Conservation (phyloP, 108 stramenopile genomes). For the Discostella stelligeroides region DNA sequence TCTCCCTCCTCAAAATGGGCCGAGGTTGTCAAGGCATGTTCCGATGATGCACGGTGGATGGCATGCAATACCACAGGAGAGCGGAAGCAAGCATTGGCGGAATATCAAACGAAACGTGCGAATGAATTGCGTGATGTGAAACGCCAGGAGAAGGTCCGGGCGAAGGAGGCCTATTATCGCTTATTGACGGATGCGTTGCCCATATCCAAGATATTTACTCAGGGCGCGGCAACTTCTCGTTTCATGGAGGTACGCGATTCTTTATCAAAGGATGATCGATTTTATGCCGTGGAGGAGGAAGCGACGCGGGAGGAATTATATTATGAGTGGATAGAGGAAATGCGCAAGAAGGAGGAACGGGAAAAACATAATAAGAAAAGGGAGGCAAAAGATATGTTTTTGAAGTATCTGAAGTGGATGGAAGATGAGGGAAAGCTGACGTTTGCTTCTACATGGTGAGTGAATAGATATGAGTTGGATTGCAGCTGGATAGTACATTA, state of each 20-base stretch:
- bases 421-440: slow-evolving; percentile 72
- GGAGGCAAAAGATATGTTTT: slow-evolving; percentile 62
- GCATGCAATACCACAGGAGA: slow-evolving; percentile 73
- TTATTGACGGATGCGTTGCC: slow-evolving; percentile 67
- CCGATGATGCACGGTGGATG: slow-evolving; percentile 71
- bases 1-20: slow-evolving; percentile 72
- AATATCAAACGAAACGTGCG: slow-evolving; percentile 87
- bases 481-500: not conserved
- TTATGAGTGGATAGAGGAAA: slow-evolving; percentile 80
- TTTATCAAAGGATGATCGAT: slow-evolving; percentile 80
- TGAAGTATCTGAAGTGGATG: slow-evolving; percentile 59
- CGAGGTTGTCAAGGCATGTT: slow-evolving; percentile 69
- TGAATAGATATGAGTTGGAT: slow-evolving; percentile 8
- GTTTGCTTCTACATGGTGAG: slow-evolving; percentile 77
- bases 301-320: slow-evolving; percentile 65
- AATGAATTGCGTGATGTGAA: slow-evolving; percentile 75
- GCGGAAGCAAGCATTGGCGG: slow-evolving; percentile 82
- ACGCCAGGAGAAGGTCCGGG: slow-evolving; percentile 72
- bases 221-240: slow-evolving; percentile 38
- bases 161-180: slow-evolving; percentile 73
- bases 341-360: slow-evolving; percentile 76
- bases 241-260: slow-evolving; percentile 63
- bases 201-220: slow-evolving; percentile 45
- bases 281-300: slow-evolving; percentile 80
- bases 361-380: slow-evolving; percentile 67